Percentiles rank a stretch among this genome's conserved stretches.
Evolutionary conservation across 306 rosid species (phyloP).

Genomic region (Quercus robur): DNA sequence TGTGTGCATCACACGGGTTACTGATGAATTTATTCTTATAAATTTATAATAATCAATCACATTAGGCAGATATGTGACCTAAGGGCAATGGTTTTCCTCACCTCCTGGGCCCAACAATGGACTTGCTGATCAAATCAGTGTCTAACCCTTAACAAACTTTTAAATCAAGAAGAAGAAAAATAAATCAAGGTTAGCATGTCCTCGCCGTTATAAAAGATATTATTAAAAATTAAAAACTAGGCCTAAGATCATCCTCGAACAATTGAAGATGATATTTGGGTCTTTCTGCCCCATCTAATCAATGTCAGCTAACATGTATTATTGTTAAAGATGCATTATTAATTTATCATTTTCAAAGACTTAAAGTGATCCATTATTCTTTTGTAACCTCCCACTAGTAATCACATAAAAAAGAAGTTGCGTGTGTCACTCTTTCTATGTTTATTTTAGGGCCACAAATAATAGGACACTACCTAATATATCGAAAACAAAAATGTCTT

Average conservation of each 20-base stretch:
- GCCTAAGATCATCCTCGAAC: neutral
- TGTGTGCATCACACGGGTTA: too few relatives aligned
- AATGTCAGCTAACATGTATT: neutral
- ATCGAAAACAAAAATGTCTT: neutral
- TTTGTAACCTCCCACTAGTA: neutral
- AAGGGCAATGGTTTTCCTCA: too few relatives aligned
- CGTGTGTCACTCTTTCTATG: neutral
- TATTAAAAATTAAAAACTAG: neutral
- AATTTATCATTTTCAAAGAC: neutral
- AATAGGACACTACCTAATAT: neutral
- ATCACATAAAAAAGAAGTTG: neutral
- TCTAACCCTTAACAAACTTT: too few relatives aligned
- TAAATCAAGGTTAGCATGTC: too few relatives aligned
- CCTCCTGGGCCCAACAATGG: too few relatives aligned
- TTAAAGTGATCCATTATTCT: neutral
- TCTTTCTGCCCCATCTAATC: neutral
- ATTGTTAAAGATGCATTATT: neutral
- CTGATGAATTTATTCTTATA: too few relatives aligned
- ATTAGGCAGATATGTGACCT: too few relatives aligned
- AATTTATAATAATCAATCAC: too few relatives aligned
- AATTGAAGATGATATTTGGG: neutral
- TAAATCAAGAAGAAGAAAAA: too few relatives aligned
- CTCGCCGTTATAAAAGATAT: neutral
- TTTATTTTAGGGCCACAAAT: neutral
- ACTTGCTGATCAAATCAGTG: too few relatives aligned